These are phyloP conservation scores for Tylopilus sp. DNA, from an alignment of 768 basidiomycete species.

Conservation along the genomic window DNA sequence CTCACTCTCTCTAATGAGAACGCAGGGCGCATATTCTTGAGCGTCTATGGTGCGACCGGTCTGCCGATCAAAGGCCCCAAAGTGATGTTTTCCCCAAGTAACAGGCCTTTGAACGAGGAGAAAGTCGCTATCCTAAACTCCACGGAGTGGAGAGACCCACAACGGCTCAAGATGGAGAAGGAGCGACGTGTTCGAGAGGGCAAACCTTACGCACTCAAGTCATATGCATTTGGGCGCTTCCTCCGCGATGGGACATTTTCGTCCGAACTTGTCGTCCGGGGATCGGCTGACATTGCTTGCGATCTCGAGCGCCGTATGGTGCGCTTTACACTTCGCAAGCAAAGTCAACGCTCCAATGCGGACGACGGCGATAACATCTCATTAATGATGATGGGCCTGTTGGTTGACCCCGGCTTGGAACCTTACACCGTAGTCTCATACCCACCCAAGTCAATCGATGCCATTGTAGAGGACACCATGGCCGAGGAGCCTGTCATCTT, in stretches of 20 bases:
- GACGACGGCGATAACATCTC: background rate
- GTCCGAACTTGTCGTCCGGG: conserved; percentile 26
- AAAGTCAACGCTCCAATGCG: conserved; percentile 13
- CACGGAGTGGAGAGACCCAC: conserved; percentile 31
- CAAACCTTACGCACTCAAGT: conserved; percentile 18
- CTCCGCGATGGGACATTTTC: conserved; percentile 34
- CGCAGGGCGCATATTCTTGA: conserved; percentile 25
- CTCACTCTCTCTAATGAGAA: conserved; percentile 27
- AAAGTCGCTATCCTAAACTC: conserved; percentile 24
- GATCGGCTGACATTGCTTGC: conserved; percentile 33
- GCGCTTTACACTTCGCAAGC: conserved; percentile 30
- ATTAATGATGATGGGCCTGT: conserved; percentile 1
- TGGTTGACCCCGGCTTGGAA: background rate
- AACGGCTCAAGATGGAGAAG: conserved; percentile 19
- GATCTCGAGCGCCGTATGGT: conserved; percentile 32
- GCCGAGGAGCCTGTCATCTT: conserved; percentile 24
- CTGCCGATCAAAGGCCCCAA: conserved; percentile 25
- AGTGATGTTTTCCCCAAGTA: conserved; percentile 22
- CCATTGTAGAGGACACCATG: conserved; percentile 15
- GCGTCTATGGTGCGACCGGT: conserved; percentile 23
- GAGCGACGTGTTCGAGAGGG: conserved; percentile 23
- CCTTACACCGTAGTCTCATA: conserved; percentile 21
- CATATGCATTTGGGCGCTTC: conserved; percentile 36
- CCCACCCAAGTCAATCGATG: conserved; percentile 15
- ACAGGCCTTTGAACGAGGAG: conserved; percentile 17